Base-by-base conservation (phyloP, 805 yeast genomes). In the Tanozyma kutaoensis region DNA sequence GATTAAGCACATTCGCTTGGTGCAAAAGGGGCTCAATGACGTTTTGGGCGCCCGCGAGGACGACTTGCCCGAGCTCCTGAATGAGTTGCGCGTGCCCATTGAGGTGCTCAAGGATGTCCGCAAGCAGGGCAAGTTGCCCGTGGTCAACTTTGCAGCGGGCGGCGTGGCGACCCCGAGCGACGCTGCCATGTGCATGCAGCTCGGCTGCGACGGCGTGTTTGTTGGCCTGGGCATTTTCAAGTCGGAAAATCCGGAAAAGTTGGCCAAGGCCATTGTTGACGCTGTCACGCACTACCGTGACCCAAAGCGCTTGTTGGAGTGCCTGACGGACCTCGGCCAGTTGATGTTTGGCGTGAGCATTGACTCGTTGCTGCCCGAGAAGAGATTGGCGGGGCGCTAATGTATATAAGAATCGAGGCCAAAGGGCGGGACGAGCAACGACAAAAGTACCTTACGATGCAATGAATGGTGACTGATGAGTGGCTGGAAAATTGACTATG, bases 131-230 rank as follows among this genome's bases (percentile, higher is more conserved):
- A 69, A 71, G 42, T 62, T 79, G 34, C 86, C 86, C 1, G 93
- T 79, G 24, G 91, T 80, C 29, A 79, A 77, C 56, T 79, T 79
- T 45, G 88, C 91, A 22, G 91, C 91, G 16, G 93, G 93, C 23
- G 93, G 93, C 32, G 76, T 79, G 27, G 91, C 93, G 8, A 76
- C 93, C 9, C 93, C 93, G 19, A 74, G 86, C 7, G 93, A 79
- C 50, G 93, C 93, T 15, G 91, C 91, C 13, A 54, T 80, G 36
- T 72, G 81, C 50, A 79, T 80, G 84, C 77, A 74, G 45, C 52
- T 75, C 34, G 84, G 84, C n/a, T 72, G 78, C 42, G 84, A 76
- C 45, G 84, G 84, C 34, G 78, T 76, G 17, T 76, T 76, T 40
- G 84, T 74, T 15, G 82, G 82, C 12, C 73, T 82, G 4, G 91